Evolutionary conservation across 1,284 basidiomycete genomes (phyloP).

Genomic region (Heterobasidion occidentale): DNA sequence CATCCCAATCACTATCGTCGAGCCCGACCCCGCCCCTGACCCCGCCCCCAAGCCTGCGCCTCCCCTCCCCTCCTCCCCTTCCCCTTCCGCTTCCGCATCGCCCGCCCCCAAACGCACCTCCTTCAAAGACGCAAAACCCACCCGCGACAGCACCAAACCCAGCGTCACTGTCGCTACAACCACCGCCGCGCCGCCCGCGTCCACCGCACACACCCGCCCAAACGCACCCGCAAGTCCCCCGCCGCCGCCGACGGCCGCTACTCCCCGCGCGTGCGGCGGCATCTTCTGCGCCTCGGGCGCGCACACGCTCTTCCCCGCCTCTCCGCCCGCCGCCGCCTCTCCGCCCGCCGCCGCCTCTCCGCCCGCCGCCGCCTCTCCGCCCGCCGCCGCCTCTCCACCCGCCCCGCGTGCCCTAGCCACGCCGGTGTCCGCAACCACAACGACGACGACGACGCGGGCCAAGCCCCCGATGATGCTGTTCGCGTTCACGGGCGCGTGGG

Average conservation of each 20-base stretch:
- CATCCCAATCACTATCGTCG: slow-evolving; percentile 64
- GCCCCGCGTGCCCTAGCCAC: background rate
- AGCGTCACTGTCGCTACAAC: background rate
- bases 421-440: slow-evolving; percentile 4
- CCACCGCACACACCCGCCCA: too few relatives aligned
- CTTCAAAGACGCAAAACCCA: slow-evolving; percentile 45
- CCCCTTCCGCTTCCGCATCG: too few relatives aligned
- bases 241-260: background rate
- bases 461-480: slow-evolving; percentile 42
- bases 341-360: too few relatives aligned
- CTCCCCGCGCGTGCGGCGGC: slow-evolving; percentile 40
- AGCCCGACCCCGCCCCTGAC: slow-evolving; percentile 19
- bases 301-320: slow-evolving; percentile 31
- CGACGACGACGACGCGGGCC: slow-evolving; percentile 1
- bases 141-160: slow-evolving; percentile 36
- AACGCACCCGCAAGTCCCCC: too few relatives aligned
- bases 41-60: slow-evolving; percentile 9
- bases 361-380: too few relatives aligned
- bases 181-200: too few relatives aligned
- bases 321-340: too few relatives aligned
- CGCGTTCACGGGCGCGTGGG: slow-evolving; percentile 51
- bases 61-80: too few relatives aligned
- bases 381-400: background rate
- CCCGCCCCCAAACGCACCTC: background rate
- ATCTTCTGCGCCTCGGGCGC: slow-evolving; percentile 50